A percentile compares a stretch with the other conserved stretches of the same genome.
These are phyloP conservation scores for Cryptosporidium meleagridis DNA, from an alignment of 169 alveolate genomes.

Conservation along the genomic window DNA sequence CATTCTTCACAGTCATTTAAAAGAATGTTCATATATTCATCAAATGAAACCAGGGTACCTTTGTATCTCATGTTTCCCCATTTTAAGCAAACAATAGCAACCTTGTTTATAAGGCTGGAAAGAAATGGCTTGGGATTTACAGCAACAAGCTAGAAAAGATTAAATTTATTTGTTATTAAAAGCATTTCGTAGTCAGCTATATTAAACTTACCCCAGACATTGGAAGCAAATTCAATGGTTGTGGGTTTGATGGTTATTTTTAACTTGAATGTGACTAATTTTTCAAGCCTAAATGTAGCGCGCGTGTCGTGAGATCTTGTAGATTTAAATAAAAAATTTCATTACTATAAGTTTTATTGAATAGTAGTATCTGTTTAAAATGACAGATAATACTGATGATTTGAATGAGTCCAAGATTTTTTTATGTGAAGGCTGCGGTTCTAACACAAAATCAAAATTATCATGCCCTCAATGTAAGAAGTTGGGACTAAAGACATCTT, in stretches of 20 bases:
- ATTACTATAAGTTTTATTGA: neutral
- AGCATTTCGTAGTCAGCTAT: neutral
- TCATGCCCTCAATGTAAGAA: slow-evolving; percentile 88
- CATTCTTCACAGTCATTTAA: slow-evolving; percentile 92
- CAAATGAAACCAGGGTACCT: slow-evolving; percentile 91
- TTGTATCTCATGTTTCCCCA: slow-evolving; percentile 95
- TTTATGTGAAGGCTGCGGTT: slow-evolving; percentile 78
- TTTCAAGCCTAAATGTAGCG: neutral
- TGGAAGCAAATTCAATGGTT: neutral
- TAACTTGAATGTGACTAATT: neutral
- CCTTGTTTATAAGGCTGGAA: slow-evolving; percentile 88
- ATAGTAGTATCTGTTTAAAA: neutral
- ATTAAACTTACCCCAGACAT: slow-evolving; percentile 73
- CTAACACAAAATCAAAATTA: slow-evolving; percentile 79
- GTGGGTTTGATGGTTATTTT: neutral
- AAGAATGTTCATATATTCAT: slow-evolving; percentile 91
- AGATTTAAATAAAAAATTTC: neutral
- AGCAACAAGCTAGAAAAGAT: slow-evolving; percentile 83
- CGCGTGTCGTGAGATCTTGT: slow-evolving; percentile 2
- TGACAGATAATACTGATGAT: neutral
- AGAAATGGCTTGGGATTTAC: slow-evolving; percentile 95
- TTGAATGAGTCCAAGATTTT: neutral
- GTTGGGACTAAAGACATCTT: slow-evolving; percentile 82
- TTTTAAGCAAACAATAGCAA: slow-evolving; percentile 90
- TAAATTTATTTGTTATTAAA: neutral